These are phyloP conservation scores for Solanum phureja DNA, from an alignment of 257 asterid species.

Conservation along the genomic window DNA sequence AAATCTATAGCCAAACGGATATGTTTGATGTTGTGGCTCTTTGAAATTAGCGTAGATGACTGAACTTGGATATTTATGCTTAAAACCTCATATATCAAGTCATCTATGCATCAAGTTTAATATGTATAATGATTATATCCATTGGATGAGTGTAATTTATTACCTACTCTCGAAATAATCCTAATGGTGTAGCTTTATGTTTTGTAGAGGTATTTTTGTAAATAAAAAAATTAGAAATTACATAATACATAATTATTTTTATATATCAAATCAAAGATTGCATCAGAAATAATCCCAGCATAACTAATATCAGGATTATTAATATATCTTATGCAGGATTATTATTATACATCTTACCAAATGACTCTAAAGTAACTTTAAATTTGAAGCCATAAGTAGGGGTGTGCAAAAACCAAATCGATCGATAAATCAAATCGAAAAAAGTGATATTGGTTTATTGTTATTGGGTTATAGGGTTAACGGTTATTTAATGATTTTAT, in stretches of 20 bases:
- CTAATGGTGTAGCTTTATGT: background rate
- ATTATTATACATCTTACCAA: background rate
- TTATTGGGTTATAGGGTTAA: no score
- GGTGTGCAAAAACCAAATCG: no score
- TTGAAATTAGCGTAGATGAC: background rate
- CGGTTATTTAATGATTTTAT: no score
- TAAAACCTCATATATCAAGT: background rate
- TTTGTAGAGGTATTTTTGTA: background rate
- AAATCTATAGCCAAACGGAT: no score
- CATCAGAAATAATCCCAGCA: no score
- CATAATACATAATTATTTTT: no score
- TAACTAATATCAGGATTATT: no score
- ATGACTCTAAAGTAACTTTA: background rate
- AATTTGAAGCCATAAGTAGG: background rate
- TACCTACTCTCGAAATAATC: background rate
- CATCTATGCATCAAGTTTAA: background rate
- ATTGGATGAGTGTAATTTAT: background rate
- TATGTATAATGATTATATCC: background rate
- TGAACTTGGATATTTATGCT: background rate
- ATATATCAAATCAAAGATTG: no score
- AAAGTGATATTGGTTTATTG: no score
- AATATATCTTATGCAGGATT: background rate
- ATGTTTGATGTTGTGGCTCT: background rate
- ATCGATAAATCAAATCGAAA: no score
- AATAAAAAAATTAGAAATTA: no score